A percentile compares a stretch with the other conserved stretches of the same genome.
Evolutionary conservation across 768 basidiomycete species (phyloP).

Genomic region (Suillus subluteus): DNA sequence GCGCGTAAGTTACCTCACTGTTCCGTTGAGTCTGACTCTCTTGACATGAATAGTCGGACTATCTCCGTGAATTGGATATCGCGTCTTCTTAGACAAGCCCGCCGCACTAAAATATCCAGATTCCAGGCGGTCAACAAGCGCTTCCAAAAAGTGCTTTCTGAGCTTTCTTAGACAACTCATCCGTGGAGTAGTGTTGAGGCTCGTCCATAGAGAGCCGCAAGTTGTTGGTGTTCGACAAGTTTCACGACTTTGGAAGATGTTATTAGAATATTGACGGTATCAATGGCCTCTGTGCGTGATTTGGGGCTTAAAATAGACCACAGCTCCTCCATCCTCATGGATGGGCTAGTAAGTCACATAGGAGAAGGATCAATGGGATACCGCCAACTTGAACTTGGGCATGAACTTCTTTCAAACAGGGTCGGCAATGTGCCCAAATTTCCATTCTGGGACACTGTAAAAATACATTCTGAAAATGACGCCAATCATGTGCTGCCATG

Average conservation of each 20-base stretch:
- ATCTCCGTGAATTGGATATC: slow-evolving; percentile 4
- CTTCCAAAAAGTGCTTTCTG: background rate
- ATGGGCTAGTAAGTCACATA: background rate
- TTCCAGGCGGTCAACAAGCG: background rate
- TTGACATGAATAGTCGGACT: background rate
- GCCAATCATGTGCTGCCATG: background rate
- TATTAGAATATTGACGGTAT: background rate
- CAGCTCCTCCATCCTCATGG: background rate
- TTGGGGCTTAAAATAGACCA: background rate
- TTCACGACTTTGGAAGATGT: background rate
- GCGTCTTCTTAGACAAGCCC: background rate
- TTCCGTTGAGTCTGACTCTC: background rate
- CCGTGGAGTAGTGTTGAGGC: background rate
- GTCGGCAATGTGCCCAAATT: background rate
- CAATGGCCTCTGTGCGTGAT: background rate
- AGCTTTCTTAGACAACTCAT: background rate
- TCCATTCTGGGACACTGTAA: background rate
- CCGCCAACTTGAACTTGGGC: background rate
- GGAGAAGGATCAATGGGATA: background rate
- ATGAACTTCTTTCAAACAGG: background rate
- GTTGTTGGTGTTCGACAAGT: background rate
- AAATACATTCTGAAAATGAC: background rate
- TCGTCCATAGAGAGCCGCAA: background rate
- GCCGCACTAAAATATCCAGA: background rate
- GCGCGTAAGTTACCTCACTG: background rate